Evolutionary conservation across 2,329 filamentous ascomycete species (phyloP), one percentile per base, ranked within the genome.

Genomic region (Setomelanomma holmii): DNA sequence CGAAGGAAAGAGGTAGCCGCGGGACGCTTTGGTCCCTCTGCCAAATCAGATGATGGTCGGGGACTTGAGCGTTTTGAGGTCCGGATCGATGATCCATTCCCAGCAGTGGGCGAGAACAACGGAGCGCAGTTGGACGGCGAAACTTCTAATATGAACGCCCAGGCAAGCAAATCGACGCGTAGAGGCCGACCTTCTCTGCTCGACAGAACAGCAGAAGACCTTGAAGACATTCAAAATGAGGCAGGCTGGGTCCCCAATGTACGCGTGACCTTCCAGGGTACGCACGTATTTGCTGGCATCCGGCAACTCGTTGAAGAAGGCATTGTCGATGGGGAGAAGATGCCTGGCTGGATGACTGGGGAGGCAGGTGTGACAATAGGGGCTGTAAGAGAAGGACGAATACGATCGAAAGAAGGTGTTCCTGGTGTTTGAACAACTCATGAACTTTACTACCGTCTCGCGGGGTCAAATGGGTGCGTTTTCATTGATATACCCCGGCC

Each of bases 321-420:
- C 0, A 81, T 90, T 44, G 79, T 96, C 21, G 86, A 96, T 68
- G 88, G 90, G 1, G 83, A 87, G 64, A 84, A 80, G 48, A 93
- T 96, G 89, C 91, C 92, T 0, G 89, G 89, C 0, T 96, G 91
- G 91, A 88, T 96, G 87, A 95, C 91, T 1, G 92, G 91, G 1
- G 91, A 96, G 66, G 89, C 91, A 39, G 89, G 87, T 0, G 86
- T 95, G 4, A 95, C 89, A 46, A 81, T 87, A 33, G 89, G 90
- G 0, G 82, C 85, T 22, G 85, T 96, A 4, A 82, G 81, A 58
- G 74, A 85, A 52, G 90, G 91, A 2, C 80, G 86, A 56, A 86
- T 92, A 45, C 56, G 61, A 41, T 65, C 60, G 8, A 73, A 64
- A 48, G 63, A 57, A 17, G 61, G 60, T 45, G 55, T 67, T 39